Evolutionary conservation across 768 basidiomycete genomes (phyloP).

Genomic region (Trametes villosa): DNA sequence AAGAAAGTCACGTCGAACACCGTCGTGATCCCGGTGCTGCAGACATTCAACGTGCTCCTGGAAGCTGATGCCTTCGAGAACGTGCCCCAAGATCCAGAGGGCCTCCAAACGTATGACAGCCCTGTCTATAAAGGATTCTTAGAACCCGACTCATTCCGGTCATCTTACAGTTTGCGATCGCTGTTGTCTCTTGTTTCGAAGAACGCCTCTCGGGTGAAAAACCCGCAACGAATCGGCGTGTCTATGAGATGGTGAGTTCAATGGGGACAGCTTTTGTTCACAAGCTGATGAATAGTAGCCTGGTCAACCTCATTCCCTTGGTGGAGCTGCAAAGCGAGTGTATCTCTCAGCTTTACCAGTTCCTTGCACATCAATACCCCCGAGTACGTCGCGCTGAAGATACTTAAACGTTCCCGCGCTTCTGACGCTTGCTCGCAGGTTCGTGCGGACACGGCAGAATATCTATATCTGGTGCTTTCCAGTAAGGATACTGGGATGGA

Average conservation of each 20-base stretch:
- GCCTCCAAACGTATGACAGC: slow-evolving; percentile 54
- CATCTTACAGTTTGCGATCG: slow-evolving; percentile 49
- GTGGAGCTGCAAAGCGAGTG: slow-evolving; percentile 48
- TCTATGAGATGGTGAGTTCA: slow-evolving; percentile 80
- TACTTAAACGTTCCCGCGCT: neutral
- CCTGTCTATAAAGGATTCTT: neutral
- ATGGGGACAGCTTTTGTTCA: neutral
- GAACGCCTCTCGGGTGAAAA: slow-evolving; percentile 75
- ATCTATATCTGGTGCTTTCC: slow-evolving; percentile 78
- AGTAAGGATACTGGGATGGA: slow-evolving; percentile 67
- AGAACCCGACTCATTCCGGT: neutral
- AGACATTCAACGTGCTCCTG: slow-evolving; percentile 73
- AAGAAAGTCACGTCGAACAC: slow-evolving; percentile 63
- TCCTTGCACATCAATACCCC: slow-evolving; percentile 82
- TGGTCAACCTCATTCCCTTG: slow-evolving; percentile 65
- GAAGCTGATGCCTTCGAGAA: slow-evolving; percentile 64
- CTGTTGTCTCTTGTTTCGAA: slow-evolving; percentile 61
- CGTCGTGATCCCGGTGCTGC: slow-evolving; percentile 81
- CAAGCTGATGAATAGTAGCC: slow-evolving; percentile 44
- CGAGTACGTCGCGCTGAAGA: slow-evolving; percentile 52
- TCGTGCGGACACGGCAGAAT: slow-evolving; percentile 80
- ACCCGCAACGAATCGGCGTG: slow-evolving; percentile 76
- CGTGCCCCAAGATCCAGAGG: slow-evolving; percentile 50
- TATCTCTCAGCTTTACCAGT: slow-evolving; percentile 53
- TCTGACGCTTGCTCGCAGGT: slow-evolving; percentile 51